phyloP scores from a whole-genome alignment of 1,139 yeast genomes.

The Suhomyces panamericanus region DNA sequence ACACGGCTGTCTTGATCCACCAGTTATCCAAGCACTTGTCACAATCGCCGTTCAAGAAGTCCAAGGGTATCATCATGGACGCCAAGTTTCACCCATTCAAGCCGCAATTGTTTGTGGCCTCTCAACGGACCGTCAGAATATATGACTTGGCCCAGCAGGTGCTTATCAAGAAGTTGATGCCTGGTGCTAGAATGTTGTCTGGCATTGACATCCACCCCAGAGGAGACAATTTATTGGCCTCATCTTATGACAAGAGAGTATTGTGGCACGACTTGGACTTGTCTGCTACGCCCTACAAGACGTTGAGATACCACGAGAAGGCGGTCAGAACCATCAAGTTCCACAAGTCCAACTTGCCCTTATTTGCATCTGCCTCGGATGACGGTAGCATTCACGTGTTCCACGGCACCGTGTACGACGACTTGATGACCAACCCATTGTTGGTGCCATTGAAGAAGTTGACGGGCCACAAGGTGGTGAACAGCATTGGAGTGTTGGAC shows the following conservation, averaged over 20 bases:
- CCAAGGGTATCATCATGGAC: conserved; percentile 92
- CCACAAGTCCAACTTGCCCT: conserved; percentile 83
- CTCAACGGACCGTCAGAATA: conserved; percentile 87
- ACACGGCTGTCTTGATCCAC: conserved; percentile 88
- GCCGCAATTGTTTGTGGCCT: conserved; percentile 91
- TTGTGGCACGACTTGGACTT: conserved; percentile 97
- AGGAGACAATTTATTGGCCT: conserved; percentile 91
- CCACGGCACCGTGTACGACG: conserved; percentile 97
- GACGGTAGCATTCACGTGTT: conserved; percentile 92
- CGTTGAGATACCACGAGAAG: conserved; percentile 88
- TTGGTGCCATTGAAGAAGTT: conserved; percentile 94
- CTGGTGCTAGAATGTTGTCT: conserved; percentile 96
- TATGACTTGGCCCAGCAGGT: conserved; percentile 89
- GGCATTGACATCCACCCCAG: conserved; percentile 92
- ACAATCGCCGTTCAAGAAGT: conserved; percentile 94
- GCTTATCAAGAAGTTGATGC: conserved; percentile 77
- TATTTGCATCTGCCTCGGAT: conserved; percentile 95
- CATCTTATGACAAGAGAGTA: conserved; percentile 92
- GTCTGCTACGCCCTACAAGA: conserved; percentile 88
- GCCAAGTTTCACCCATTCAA: conserved; percentile 96
- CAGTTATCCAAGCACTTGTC: conserved; percentile 92
- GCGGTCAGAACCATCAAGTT: conserved; percentile 88
- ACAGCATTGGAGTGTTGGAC: conserved; percentile 86
- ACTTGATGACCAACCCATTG: conserved; percentile 90
- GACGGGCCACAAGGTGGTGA: conserved; percentile 82